Base-by-base conservation (phyloP, 148 eudicot genomes). In the Heliamphora exappendiculata region DNA sequence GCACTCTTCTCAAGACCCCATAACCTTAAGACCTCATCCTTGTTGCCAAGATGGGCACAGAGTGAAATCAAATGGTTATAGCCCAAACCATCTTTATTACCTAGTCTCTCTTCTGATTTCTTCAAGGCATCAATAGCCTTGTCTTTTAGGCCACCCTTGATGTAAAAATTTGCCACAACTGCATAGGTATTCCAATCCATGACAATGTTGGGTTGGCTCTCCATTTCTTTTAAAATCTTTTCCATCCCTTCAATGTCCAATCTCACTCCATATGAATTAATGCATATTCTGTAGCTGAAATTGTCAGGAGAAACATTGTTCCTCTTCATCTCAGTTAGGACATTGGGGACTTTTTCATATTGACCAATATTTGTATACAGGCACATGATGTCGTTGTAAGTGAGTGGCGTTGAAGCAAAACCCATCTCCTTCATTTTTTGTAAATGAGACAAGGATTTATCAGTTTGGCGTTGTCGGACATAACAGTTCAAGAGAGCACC, bases 401-500 rank as follows among this genome's bases (percentile, higher is more conserved):
- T 81, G 47, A 89, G 86, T 9, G 91, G 3, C 8, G 93, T 77
- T 62, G 88, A 78, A 64, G 86, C 84, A 75, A 89, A 79, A 66
- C 94, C 94, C 79, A 84, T 65, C 67, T 91, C 94, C 82, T 88
- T 89, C 99, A 95, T 95, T 76, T 82, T 88, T 75, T 81, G 83
- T 33, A 91, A 81, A 76, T 89, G 97, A 22, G 88, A 73, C 59
- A 91, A 80, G 71, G 99, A 76, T 77, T 87, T 89, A 34, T 89
- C 90, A 20, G 83, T 85, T 81, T 89, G 84, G 74, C 85, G 86
- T 51, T 88, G 94, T 20, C 94, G 83, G 33, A 91, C 99, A 80
- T 95, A 95, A 73, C 97, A 95, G 83, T 95, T 88, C 58, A 95
- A 88, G 70, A 95, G 91, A 76, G 99, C 96, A 45, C 99, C 99